Evolutionary conservation across 2,329 filamentous ascomycete genomes (phyloP).

Genomic region (Xylaria sp.): DNA sequence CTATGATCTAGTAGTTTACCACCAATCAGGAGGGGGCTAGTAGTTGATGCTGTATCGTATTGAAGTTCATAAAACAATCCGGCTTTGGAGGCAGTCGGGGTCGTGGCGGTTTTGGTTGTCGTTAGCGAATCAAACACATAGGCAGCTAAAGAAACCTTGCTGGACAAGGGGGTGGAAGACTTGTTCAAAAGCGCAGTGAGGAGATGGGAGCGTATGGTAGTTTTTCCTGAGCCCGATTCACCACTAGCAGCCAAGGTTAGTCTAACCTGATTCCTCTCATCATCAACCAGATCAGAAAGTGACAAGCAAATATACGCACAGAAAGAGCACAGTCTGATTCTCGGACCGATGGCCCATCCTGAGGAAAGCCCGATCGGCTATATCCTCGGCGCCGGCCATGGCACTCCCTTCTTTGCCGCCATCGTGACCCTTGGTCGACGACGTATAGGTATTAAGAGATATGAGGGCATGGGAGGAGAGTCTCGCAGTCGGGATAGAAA

Average conservation of each 20-base stretch:
- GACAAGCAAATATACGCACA: constrained; percentile 71
- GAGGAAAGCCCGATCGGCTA: constrained; percentile 87
- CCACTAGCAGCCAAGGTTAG: constrained; percentile 67
- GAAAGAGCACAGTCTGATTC: constrained; percentile 90
- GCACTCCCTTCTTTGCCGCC: constrained; percentile 91
- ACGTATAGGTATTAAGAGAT: constrained; percentile 93
- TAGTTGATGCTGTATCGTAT: constrained; percentile 88
- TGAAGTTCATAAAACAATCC: constrained; percentile 96
- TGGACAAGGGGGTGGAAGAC: constrained; percentile 91
- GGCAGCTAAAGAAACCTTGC: constrained; percentile 90
- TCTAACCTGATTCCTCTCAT: background rate
- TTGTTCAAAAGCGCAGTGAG: constrained; percentile 87
- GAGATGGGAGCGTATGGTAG: constrained; percentile 89
- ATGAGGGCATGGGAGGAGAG: constrained; percentile 93
- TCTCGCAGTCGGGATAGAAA: constrained; percentile 85
- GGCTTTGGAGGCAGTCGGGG: constrained; percentile 93
- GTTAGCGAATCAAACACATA: constrained; percentile 97
- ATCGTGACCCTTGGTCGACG: constrained; percentile 87
- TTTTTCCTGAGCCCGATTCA: constrained; percentile 96
- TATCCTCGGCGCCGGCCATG: constrained; percentile 90
- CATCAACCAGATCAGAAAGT: background rate
- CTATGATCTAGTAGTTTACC: constrained; percentile 95
- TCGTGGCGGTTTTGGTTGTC: constrained; percentile 96
- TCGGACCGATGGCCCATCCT: constrained; percentile 88
- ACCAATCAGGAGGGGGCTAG: constrained; percentile 88